phyloP scores from a whole-genome alignment of 495 filamentous ascomycete genomes.

The Penicillium lagena region DNA sequence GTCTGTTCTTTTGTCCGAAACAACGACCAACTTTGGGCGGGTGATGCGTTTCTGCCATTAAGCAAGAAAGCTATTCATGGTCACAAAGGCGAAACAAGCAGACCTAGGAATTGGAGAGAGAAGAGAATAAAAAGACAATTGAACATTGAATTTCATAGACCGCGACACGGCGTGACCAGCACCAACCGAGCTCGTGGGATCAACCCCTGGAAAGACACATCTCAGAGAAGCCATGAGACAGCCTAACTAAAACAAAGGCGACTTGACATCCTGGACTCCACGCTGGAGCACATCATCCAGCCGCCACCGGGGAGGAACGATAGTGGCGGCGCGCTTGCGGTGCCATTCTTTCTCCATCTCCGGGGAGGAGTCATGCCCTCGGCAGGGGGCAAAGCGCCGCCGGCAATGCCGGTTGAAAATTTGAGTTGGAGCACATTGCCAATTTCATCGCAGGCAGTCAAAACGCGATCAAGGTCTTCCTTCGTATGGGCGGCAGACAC shows the following conservation, averaged over 20 bases:
- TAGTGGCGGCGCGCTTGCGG: constrained; percentile 36
- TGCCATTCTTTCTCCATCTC: constrained; percentile 63
- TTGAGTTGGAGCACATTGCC: constrained; percentile 91
- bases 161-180: constrained; percentile 35
- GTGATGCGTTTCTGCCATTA: not conserved
- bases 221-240: constrained; percentile 5
- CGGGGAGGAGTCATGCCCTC: constrained; percentile 63
- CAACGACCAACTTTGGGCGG: not conserved
- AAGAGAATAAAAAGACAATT: constrained; percentile 2
- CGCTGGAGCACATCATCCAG: constrained; percentile 72
- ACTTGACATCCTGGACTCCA: constrained; percentile 74
- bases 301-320: constrained; percentile 70
- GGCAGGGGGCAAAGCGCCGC: constrained; percentile 68
- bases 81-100: constrained; percentile 1
- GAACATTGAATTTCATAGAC: constrained; percentile 8
- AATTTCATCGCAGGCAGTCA: constrained; percentile 87
- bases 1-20: not conserved
- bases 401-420: constrained; percentile 89
- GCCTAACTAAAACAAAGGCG: constrained; percentile 44
- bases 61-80: not conserved
- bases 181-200: constrained; percentile 27
- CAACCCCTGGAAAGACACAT: constrained; percentile 9
- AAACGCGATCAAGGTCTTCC: constrained; percentile 88
- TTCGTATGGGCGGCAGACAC: constrained; percentile 95
- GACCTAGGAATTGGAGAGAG: constrained; percentile 9